Base-by-base conservation (phyloP, 192 early-diverging fungal genomes). In the Gonapodya sp. region DNA sequence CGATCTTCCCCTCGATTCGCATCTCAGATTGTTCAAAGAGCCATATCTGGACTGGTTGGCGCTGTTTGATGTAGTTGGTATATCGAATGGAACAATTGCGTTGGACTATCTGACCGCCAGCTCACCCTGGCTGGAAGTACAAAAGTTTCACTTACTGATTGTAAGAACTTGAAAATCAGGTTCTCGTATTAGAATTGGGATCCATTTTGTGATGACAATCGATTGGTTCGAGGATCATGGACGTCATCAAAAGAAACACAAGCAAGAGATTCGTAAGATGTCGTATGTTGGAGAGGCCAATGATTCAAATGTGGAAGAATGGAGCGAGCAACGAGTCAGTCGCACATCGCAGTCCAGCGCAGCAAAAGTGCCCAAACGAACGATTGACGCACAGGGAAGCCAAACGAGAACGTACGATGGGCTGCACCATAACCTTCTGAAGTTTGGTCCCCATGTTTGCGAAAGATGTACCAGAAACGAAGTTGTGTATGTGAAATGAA, bases 11-110 rank as follows among this genome's bases (percentile, higher is more conserved):
- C 31, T 81, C 80, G 34, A 81, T 81, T 37, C 80, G 72, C 18
- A 31, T 81, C 34, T 81, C 80, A 18, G 80, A 78, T 37, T 81
- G 80, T 31, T 81, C 80, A 30, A 34, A 81, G 34, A 81, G 78
- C 80, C 80, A 81, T 78, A 81, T 79, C 31, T 35, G 36, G 31
- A 81, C 35, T 35, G 36, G 72, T 1, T 64, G 46, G 8, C 46
- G 80, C 36, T 34, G 31, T 80, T 73, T 79, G 34, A 79, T 35
- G 34, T 31, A 0, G 46, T 31, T 30, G 1, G 34, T 8, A 75
- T n/a, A 79, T 34, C 34, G 31, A 75, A 0, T 31, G 16, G 72
- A 75, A 79, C 35, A 1, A 34, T 1, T 79, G 18, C 33, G 1
- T 2, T 31, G 1, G 31, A 1, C 16, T 1, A 8, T 79, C 0